Conservation (phyloP, 352 stramenopile genomes). For the Pythium dissotocum region DNA sequence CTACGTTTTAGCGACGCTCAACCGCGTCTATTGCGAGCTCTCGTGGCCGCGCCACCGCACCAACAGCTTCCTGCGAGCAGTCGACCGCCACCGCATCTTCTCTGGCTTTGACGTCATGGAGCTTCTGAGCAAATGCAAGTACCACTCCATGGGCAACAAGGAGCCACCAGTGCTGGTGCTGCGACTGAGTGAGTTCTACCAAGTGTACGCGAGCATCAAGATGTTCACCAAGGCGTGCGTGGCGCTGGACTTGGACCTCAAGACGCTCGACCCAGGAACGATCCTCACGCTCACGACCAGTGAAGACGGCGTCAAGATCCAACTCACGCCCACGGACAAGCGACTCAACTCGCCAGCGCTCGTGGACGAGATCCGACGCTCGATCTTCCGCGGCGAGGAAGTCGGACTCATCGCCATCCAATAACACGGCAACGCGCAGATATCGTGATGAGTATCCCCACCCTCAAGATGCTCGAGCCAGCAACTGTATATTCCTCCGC, state of each 20-base stretch:
- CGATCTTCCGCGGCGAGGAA: neutral
- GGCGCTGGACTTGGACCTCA: constrained; percentile 1
- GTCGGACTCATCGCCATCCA: constrained; percentile 9
- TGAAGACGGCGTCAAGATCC: neutral
- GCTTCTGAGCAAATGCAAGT: neutral
- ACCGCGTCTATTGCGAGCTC: neutral
- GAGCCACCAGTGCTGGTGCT: constrained; percentile 5
- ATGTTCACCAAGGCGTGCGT: constrained; percentile 1
- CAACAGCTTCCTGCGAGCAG: constrained; percentile 3
- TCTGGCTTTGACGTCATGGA: constrained; percentile 5
- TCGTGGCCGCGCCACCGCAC: constrained; percentile 5
- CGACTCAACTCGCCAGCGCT: neutral
- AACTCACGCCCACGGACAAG: neutral
- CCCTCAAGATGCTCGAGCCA: too few relatives aligned
- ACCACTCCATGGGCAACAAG: constrained; percentile 8
- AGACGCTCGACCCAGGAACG: neutral
- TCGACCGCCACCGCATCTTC: constrained; percentile 7
- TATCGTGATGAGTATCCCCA: too few relatives aligned
- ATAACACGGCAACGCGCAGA: too few relatives aligned
- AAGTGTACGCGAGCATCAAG: constrained; percentile 6
- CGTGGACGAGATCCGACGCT: constrained; percentile 2
- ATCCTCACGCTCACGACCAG: constrained; percentile 8
- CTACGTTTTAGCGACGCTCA: constrained; percentile 1
- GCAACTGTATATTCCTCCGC: too few relatives aligned
- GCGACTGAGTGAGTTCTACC: constrained; percentile 6